These are phyloP conservation scores for Eurotiales sp. DNA, from an alignment of 2,329 filamentous ascomycete genomes.

Conservation along the genomic window DNA sequence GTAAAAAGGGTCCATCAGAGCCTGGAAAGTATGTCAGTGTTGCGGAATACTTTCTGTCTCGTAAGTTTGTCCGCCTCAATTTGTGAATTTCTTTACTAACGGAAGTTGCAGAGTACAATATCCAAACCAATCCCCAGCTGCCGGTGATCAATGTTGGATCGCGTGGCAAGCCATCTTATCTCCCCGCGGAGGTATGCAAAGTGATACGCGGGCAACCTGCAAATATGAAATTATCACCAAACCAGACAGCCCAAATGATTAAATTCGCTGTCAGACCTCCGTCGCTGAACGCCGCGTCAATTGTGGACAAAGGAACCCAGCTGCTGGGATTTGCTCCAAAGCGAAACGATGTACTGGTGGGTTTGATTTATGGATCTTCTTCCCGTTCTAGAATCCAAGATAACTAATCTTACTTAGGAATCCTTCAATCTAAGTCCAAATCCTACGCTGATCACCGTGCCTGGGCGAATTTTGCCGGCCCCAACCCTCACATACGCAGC, in stretches of 20 bases:
- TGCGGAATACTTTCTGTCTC: slow-evolving; percentile 19
- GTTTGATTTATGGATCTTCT: slow-evolving; percentile 14
- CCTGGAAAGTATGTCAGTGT: slow-evolving; percentile 19
- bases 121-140: slow-evolving; percentile 32
- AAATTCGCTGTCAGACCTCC: slow-evolving; percentile 65
- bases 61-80: slow-evolving; percentile 16
- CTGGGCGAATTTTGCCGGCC: slow-evolving; percentile 62
- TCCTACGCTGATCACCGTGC: slow-evolving; percentile 62
- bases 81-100: neutral
- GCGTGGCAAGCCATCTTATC: slow-evolving; percentile 52
- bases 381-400: neutral
- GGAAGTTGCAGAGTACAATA: slow-evolving; percentile 28
- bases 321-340: slow-evolving; percentile 55
- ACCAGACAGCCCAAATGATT: slow-evolving; percentile 65
- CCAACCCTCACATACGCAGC: slow-evolving; percentile 60
- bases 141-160: slow-evolving; percentile 65
- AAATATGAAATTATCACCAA: slow-evolving; percentile 52
- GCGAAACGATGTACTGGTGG: slow-evolving; percentile 43
- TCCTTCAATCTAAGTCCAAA: slow-evolving; percentile 58
- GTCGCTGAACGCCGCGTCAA: slow-evolving; percentile 60
- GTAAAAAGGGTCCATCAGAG: slow-evolving; percentile 12
- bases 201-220: slow-evolving; percentile 61
- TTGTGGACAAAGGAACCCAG: slow-evolving; percentile 36
- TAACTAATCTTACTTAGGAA: slow-evolving; percentile 27
- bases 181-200: slow-evolving; percentile 61